These are phyloP conservation scores for Jatropha curcas DNA, from an alignment of 345 rosid species.

Conservation along the genomic window DNA sequence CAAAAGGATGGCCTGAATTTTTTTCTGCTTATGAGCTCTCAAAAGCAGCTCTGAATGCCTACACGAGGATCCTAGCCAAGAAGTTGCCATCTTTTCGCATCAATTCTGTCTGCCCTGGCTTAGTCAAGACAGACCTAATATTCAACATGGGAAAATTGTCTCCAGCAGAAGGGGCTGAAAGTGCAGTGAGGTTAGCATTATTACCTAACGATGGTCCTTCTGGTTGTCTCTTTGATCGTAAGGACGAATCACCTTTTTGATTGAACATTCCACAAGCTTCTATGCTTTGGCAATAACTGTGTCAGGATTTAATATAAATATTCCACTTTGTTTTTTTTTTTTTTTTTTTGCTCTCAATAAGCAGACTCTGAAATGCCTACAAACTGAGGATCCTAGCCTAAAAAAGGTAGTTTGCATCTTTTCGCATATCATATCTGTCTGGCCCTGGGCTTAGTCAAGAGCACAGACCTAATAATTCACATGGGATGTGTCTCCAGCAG, in stretches of 20 bases:
- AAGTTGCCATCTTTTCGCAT: constrained; percentile 19
- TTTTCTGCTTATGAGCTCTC: constrained; percentile 25
- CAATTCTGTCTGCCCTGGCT: constrained; percentile 38
- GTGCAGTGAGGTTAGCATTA: constrained; percentile 16
- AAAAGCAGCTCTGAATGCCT: constrained; percentile 35
- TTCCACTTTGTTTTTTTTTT: too few relatives aligned
- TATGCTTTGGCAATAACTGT: too few relatives aligned
- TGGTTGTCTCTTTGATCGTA: constrained; percentile 13
- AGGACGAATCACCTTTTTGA: constrained; percentile 14
- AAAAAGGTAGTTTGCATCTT: too few relatives aligned
- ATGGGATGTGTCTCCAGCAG: too few relatives aligned
- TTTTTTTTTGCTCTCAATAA: too few relatives aligned
- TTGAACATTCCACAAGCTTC: background rate
- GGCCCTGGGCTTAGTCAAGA: too few relatives aligned
- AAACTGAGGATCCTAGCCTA: too few relatives aligned
- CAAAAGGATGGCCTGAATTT: constrained; percentile 29
- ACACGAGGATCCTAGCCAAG: constrained; percentile 30
- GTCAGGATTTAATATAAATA: too few relatives aligned
- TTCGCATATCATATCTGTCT: too few relatives aligned
- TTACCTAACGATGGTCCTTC: constrained; percentile 20
- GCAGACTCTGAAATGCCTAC: too few relatives aligned
- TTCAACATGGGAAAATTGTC: constrained; percentile 5
- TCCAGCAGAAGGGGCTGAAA: constrained; percentile 22
- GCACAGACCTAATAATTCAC: too few relatives aligned
- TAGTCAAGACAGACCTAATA: constrained; percentile 30